Conservation (phyloP, 2,329 filamentous ascomycete genomes). For the Fusarium chuoi region DNA sequence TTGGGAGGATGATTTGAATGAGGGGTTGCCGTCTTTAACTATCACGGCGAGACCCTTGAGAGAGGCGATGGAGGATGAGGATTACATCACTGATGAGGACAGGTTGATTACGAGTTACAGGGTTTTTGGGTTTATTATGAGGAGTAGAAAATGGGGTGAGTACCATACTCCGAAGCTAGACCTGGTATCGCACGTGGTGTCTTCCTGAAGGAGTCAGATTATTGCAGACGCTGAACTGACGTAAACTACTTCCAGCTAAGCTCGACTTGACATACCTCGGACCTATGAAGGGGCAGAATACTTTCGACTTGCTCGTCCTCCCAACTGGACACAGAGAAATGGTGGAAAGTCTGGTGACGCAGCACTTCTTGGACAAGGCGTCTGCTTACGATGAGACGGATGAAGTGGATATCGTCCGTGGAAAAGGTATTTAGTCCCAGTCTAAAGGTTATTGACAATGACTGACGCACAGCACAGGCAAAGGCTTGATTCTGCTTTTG, state of each 20-base stretch:
- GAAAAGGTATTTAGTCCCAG: background rate
- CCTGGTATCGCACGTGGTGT: background rate
- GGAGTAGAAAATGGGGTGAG: background rate
- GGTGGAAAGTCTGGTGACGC: background rate
- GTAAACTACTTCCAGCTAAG: fast-evolving
- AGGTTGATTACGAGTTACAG: background rate
- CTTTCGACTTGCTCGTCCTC: fast-evolving
- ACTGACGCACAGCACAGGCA: fast-evolving
- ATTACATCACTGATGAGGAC: background rate
- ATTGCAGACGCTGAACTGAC: background rate
- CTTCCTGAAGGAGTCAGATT: fast-evolving
- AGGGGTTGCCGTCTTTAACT: background rate
- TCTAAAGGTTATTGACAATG: fast-evolving
- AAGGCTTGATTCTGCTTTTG: constrained; percentile 5
- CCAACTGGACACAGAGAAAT: background rate
- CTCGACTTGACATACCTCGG: background rate
- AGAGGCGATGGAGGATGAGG: background rate
- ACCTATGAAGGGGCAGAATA: background rate
- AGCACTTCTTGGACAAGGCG: background rate
- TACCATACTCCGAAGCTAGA: background rate
- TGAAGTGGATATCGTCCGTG: background rate
- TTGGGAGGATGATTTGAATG: background rate
- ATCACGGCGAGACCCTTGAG: background rate
- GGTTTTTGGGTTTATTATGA: background rate
- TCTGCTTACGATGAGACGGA: background rate